Base-by-base conservation (phyloP, 2,329 filamentous ascomycete genomes). In the Pseudopithomyces maydicus region DNA sequence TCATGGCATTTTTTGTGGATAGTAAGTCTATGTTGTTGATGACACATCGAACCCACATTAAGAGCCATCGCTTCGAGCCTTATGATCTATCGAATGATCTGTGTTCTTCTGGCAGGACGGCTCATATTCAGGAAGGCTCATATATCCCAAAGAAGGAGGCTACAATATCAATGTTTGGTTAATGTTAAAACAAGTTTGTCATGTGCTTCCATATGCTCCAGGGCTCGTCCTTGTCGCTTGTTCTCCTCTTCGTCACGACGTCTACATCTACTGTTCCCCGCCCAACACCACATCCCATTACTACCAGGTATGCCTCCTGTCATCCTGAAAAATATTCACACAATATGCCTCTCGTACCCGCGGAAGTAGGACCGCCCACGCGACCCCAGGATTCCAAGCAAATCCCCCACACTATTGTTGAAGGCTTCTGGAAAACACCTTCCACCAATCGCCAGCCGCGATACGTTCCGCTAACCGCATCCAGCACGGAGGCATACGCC, bases 391-490 rank as follows among this genome's bases (percentile, higher is more conserved):
- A 22, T 33, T 26, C 19, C 33, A 22, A 12, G 32, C 41, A 45
- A 32, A 20, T 53, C 36, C 50, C 50, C 50, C 53, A 44, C 45
- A 44, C 43, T 22, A 20, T 45, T 43, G 43, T 29, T 64, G 62
- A 58, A 56, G 58, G 48, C 59, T 67, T 68, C 56, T 48, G 63
- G 62, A 68, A 67, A 47, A 22, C 52, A 33, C 23, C 49, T 33
- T 70, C 71, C 68, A 70, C 71, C 70, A 71, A 71, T 71, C 56
- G 62, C 4, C 17, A 14, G 14, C 3, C 44, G 10, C 22, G 20
- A 6, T 32, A 1, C 35, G 26, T 23, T 22, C 14, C 54, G 47
- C 58, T 58, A 56, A 62, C 22, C 63, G 14, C 19, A 62, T 64
- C 56, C 17, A 61, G 32, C 65, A 67, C 70, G 71, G 70, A 65